These are phyloP conservation scores for Chaetomium strumarium DNA, from an alignment of 2,329 filamentous ascomycete species.

Conservation along the genomic window DNA sequence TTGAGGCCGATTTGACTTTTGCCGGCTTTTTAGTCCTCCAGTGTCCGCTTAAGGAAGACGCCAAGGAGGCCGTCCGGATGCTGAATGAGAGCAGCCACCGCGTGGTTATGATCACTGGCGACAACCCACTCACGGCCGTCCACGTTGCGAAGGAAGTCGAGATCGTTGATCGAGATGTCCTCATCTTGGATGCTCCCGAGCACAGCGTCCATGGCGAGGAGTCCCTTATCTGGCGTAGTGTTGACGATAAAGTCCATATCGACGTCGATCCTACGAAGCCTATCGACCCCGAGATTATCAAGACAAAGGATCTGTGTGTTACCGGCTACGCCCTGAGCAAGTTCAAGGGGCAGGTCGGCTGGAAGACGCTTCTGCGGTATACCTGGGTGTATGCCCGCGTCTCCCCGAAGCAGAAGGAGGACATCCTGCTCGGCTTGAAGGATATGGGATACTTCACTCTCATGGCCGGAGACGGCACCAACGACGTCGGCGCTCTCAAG, in stretches of 20 bases:
- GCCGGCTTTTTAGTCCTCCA: slow-evolving; percentile 94
- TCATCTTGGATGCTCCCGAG: slow-evolving; percentile 93
- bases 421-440: slow-evolving; percentile 93
- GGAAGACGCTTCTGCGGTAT: slow-evolving; percentile 73
- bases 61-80: slow-evolving; percentile 89
- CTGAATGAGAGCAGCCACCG: slow-evolving; percentile 98
- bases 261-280: slow-evolving; percentile 77
- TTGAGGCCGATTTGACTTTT: slow-evolving; percentile 79
- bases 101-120: slow-evolving; percentile 98
- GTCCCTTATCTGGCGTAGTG: slow-evolving; percentile 86
- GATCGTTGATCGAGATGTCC: slow-evolving; percentile 90
- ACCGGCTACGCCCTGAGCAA: slow-evolving; percentile 91
- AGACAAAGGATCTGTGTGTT: slow-evolving; percentile 85
- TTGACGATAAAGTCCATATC: slow-evolving; percentile 83
- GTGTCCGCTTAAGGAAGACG: slow-evolving; percentile 93
- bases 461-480: slow-evolving; percentile 98
- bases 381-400: slow-evolving; percentile 98
- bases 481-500: slow-evolving; percentile 95
- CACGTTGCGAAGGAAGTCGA: slow-evolving; percentile 94
- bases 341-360: slow-evolving; percentile 74
- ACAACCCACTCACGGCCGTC: slow-evolving; percentile 93
- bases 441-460: slow-evolving; percentile 96
- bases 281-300: slow-evolving; percentile 74
- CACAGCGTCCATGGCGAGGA: slow-evolving; percentile 74
- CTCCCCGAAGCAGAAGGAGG: slow-evolving; percentile 97